Evolutionary conservation across 192 early-diverging fungal genomes (phyloP), one percentile per base, ranked within the genome.

Genomic region (Kappamyces sp.): DNA sequence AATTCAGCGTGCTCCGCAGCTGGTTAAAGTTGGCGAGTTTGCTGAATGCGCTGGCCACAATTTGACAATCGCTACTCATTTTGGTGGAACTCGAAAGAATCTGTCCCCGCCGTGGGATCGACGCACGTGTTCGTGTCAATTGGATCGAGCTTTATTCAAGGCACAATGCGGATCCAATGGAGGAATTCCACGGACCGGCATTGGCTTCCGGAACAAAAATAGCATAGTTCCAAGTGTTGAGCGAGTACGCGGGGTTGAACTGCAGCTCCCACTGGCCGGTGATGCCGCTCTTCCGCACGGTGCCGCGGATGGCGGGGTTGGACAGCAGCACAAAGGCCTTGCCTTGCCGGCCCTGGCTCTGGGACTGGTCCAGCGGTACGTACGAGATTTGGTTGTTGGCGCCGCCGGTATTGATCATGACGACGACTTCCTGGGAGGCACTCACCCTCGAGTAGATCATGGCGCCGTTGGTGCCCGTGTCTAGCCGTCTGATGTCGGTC

Each of bases 171-270:
- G 23, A 23, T 23, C 23, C 23, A 23, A 23, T 23, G 23, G 23
- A 23, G 23, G 23, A 23, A 23, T 23, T 23, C 23, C 23, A 23
- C 23, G 23, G 23, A 23, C 23, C 23, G 9, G 33, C 7, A 7
- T 9, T 33, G 6, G 49, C 8, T 33, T 51, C 9, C 9, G 49
- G 49, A 7, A 51, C 49, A 51, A 51, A 51, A 33, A 51, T 51
- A 23, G 49, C 49, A 23, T 51, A 51, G 6, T 1, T 33, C 49
- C 49, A 31, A n/a, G 8, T 7, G 49, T 51, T 33, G 15, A 51
- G 23, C 7, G 8, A 31, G 15, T 31, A 23, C 15, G 13, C 33
- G 33, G 49, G 49, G 9, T 33, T 33, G 33, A 51, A 51, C 15
- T 51, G 15, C 9, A 51, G 15, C 23, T 23, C 23, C 23, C 23